These are phyloP conservation scores for Trypanosoma theileri DNA, from an alignment of 208 protist genomes.

Conservation along the genomic window DNA sequence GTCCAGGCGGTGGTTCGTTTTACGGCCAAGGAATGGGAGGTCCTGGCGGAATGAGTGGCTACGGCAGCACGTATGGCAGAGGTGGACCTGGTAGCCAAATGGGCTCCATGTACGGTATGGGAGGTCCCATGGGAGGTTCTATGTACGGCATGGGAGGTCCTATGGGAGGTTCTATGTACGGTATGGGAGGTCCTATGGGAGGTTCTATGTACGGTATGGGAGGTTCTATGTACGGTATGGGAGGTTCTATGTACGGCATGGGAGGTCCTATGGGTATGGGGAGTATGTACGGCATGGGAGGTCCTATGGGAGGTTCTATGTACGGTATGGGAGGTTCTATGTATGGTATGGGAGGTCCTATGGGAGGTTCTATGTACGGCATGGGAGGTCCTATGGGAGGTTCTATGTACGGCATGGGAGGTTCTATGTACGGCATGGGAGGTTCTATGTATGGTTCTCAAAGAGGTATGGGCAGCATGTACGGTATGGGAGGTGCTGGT, in stretches of 20 bases:
- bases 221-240: conserved; percentile 28
- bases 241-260: conserved; percentile 22
- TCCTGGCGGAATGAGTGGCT: conserved; percentile 12
- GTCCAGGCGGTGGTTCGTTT: not conserved
- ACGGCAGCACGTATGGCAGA: conserved; percentile 40
- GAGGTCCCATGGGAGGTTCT: conserved; percentile 22
- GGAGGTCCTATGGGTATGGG: conserved; percentile 28
- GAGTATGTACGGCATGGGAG: conserved; percentile 4
- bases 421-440: conserved; percentile 25
- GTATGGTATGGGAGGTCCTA: conserved; percentile 23
- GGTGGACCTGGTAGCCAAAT: conserved; percentile 21
- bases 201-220: conserved; percentile 30
- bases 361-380: conserved; percentile 23
- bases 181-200: conserved; percentile 23
- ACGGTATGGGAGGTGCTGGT: conserved; percentile 26
- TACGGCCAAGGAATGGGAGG: not conserved
- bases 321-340: conserved; percentile 32
- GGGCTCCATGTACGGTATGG: conserved; percentile 46
- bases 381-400: conserved; percentile 21
- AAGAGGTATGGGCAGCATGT: conserved; percentile 16
- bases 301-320: conserved; percentile 22
- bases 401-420: conserved; percentile 33
- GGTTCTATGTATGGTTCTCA: conserved; percentile 29
- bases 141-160: conserved; percentile 39
- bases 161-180: conserved; percentile 7